Conservation (phyloP, 805 yeast genomes). For the Starmerella vitae region DNA sequence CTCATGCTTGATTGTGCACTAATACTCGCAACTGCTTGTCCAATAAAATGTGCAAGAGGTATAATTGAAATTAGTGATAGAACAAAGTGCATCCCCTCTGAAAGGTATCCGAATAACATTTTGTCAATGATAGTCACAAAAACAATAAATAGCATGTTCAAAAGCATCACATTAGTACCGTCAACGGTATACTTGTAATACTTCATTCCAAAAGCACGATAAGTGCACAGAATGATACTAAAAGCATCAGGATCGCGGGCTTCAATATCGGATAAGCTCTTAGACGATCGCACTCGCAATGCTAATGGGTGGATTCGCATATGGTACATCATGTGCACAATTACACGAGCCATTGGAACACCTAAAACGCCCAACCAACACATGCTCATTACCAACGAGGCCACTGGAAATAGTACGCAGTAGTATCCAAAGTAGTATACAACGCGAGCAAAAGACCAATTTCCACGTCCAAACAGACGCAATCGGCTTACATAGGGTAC, state of each 20-base stretch:
- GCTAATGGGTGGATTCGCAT: slow-evolving; percentile 85
- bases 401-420: slow-evolving; percentile 52
- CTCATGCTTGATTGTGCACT: slow-evolving; percentile 99
- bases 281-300: slow-evolving; percentile 48
- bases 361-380: slow-evolving; percentile 81
- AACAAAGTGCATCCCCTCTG: slow-evolving; percentile 47
- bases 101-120: slow-evolving; percentile 42
- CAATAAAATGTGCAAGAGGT: slow-evolving; percentile 92
- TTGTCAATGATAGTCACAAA: slow-evolving; percentile 71
- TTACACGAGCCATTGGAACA: slow-evolving; percentile 83
- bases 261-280: slow-evolving; percentile 25
- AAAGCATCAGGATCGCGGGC: slow-evolving; percentile 30
- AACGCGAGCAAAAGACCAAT: slow-evolving; percentile 77
- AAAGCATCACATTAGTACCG: slow-evolving; percentile 86
- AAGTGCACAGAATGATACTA: slow-evolving; percentile 66
- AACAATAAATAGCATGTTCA: slow-evolving; percentile 70
- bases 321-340: slow-evolving; percentile 55
- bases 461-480: slow-evolving; percentile 80
- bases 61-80: slow-evolving; percentile 72
- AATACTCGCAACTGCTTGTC: slow-evolving; percentile 98
- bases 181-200: slow-evolving; percentile 93
- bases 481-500: slow-evolving; percentile 12
- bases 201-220: slow-evolving; percentile 81
- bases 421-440: slow-evolving; percentile 62
- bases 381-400: slow-evolving; percentile 38